Evolutionary conservation across 768 basidiomycete species (phyloP), one percentile per base, ranked within the genome.

Genomic region (Hysterangium stoloniferum): DNA sequence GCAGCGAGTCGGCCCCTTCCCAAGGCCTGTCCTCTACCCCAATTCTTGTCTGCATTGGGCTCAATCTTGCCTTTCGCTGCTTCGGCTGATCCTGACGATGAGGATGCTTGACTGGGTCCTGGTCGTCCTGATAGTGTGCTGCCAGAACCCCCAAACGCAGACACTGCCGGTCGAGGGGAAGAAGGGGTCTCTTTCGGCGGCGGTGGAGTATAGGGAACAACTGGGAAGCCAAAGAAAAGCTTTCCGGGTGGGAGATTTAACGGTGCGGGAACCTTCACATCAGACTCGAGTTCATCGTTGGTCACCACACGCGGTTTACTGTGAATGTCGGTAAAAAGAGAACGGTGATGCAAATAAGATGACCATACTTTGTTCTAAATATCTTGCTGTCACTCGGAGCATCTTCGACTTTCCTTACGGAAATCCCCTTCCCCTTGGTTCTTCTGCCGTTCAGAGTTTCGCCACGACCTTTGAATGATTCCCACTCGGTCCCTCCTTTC

Each of bases 391-490:
- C 79, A 58, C 80, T 77, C 7, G 85, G 68, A 6, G 91, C 82
- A 43, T 82, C 77, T 60, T 97, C 90, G 5, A 79, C 80, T 60
- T 86, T 84, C 49, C 89, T 80, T 57, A 84, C 83, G 57, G 79
- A 84, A 56, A 92, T 81, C 1, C 96, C 96, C 60, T 91, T 94
- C 27, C 96, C 96, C 66, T 93, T 98, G 31, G 95, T 94, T 70
- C 84, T 88, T 57, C 94, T 77, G 7, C 96, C 96, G 29, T 73
- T 77, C 4, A 99, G 68, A 2, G 92, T 93, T 67, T 96, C 86
- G 22, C 96, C 96, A 56, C 82, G 84, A 20, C 96, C 96, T 60
- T 89, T 95, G 73, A 99, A 99, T 55, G 85, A 90, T 66, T 98
- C 96, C 86, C 89, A 91, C 45, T 82, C 76, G 57, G 87, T 85